phyloP scores from a whole-genome alignment of 2,329 filamentous ascomycete species.

The Cladosporium halotolerans region DNA sequence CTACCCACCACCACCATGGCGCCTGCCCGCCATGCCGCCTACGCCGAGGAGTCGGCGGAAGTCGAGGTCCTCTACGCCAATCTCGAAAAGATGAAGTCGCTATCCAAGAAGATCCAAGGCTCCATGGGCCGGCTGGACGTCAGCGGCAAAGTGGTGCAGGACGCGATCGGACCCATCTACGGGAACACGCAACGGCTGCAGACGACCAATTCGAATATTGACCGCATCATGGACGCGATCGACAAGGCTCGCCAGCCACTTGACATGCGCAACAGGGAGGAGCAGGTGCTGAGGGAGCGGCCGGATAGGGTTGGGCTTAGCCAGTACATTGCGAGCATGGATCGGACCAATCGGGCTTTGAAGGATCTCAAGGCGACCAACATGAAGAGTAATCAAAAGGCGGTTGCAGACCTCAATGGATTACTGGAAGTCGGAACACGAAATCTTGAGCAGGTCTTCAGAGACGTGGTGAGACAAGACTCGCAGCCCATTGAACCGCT shows the following conservation, averaged over 20 bases:
- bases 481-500: constrained; percentile 78
- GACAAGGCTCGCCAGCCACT: constrained; percentile 84
- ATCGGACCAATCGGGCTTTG: constrained; percentile 80
- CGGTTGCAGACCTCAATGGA: constrained; percentile 70
- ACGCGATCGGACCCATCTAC: constrained; percentile 87
- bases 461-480: constrained; percentile 71
- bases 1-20: background rate
- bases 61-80: constrained; percentile 61
- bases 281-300: constrained; percentile 73
- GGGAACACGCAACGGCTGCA: constrained; percentile 87
- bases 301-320: constrained; percentile 74
- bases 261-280: constrained; percentile 85
- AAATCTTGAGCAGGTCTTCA: constrained; percentile 79
- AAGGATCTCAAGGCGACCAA: constrained; percentile 83
- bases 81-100: constrained; percentile 83
- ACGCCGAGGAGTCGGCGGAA: constrained; percentile 61
- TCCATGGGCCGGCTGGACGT: constrained; percentile 77
- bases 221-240: constrained; percentile 77
- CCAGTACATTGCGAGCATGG: constrained; percentile 82
- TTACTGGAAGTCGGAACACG: constrained; percentile 73
- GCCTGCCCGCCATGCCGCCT: constrained; percentile 48
- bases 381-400: constrained; percentile 83
- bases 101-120: constrained; percentile 93
- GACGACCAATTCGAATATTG: constrained; percentile 81
- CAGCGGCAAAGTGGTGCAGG: constrained; percentile 82